Conservation (phyloP, 129 eudicot genomes). For the Escallonia herrerae region DNA sequence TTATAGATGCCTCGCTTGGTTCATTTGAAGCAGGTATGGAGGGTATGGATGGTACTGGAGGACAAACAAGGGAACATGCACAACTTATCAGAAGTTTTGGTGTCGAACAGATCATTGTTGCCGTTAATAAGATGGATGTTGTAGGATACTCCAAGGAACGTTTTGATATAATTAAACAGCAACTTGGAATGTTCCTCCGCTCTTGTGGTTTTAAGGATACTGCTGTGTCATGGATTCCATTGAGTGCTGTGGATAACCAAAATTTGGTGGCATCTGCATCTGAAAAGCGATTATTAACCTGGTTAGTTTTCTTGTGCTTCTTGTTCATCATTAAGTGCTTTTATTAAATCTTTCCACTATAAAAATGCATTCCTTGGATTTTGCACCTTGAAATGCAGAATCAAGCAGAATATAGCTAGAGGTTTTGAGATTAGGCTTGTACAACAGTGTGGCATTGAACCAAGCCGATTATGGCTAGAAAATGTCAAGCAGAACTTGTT, state of each 20-base stretch:
- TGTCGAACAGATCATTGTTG: conserved; percentile 79
- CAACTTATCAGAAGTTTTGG: conserved; percentile 98
- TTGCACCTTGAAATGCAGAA: too few relatives aligned
- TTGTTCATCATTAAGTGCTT: too few relatives aligned
- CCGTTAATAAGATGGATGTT: conserved; percentile 83
- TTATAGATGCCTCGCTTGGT: conserved; percentile 82
- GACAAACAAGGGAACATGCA: conserved; percentile 96
- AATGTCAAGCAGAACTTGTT: too few relatives aligned
- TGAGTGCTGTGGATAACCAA: conserved; percentile 95
- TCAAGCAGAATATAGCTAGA: too few relatives aligned
- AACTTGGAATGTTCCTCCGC: conserved; percentile 82
- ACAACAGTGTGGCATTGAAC: too few relatives aligned
- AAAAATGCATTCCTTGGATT: too few relatives aligned
- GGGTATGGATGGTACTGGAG: conserved; percentile 53
- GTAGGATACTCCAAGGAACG: conserved; percentile 83
- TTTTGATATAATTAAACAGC: conserved; percentile 53
- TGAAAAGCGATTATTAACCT: conserved; percentile 55
- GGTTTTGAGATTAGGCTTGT: too few relatives aligned
- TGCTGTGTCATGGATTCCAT: conserved; percentile 68
- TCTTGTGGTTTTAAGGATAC: conserved; percentile 79
- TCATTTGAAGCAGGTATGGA: conserved; percentile 92
- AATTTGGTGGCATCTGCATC: conserved; percentile 70
- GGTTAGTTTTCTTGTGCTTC: conserved; percentile 38
- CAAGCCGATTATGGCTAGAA: too few relatives aligned
- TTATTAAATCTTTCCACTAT: too few relatives aligned